Evolutionary conservation across 495 filamentous ascomycete species (phyloP).

Genomic region (Xylaria venustula): DNA sequence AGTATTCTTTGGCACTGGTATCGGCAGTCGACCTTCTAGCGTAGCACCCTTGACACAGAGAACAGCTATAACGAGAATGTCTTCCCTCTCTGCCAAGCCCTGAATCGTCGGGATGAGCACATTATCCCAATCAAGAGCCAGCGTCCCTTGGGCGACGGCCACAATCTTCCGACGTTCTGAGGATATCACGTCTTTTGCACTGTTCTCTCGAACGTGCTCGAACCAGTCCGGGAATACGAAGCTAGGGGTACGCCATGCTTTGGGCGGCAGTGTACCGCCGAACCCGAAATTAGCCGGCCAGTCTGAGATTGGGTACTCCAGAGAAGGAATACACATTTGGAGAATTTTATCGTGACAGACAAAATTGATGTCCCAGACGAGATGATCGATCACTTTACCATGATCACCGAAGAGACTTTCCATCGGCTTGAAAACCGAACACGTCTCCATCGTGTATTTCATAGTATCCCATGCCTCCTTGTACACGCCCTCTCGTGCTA

Average conservation of each 20-base stretch:
- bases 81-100: constrained; percentile 24
- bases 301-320: constrained; percentile 33
- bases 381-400: background rate
- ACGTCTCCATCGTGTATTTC: background rate
- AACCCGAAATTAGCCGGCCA: constrained; percentile 27
- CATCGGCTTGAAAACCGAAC: background rate
- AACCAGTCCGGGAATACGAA: constrained; percentile 17
- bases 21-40: constrained; percentile 8
- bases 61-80: constrained; percentile 33
- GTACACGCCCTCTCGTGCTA: constrained; percentile 3
- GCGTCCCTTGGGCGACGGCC: constrained; percentile 32
- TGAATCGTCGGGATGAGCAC: constrained; percentile 30
- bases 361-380: background rate
- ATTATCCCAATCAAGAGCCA: constrained; percentile 25
- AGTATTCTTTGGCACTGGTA: constrained; percentile 20
- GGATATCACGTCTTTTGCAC: constrained; percentile 2
- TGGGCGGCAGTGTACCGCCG: constrained; percentile 32
- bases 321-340: constrained; percentile 33
- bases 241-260: constrained; percentile 25
- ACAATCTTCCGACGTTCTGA: constrained; percentile 24
- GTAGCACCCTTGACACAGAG: constrained; percentile 28
- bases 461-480: constrained; percentile 1
- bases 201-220: background rate
- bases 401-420: background rate
- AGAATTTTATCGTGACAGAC: constrained; percentile 26